Evolutionary conservation across 257 asterid genomes (phyloP), one percentile per base, ranked within the genome.

Genomic region (Rauvolfia tetraphylla): DNA sequence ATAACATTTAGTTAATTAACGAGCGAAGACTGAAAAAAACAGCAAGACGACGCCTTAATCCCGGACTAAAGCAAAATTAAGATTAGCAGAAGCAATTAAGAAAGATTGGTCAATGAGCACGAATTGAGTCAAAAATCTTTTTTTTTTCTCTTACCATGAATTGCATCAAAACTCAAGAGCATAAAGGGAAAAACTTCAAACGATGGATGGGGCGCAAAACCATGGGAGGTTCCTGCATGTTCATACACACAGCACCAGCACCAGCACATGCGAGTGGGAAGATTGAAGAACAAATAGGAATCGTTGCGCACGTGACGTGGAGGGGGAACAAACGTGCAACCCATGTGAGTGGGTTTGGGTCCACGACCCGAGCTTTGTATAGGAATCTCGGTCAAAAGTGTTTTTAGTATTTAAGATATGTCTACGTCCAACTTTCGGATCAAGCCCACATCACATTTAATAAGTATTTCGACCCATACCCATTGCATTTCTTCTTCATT

Each of bases 281-380:
- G 39, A 15, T 58, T 29, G 75, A 39, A 34, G 66, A 79, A 57
- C 31, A 83, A 33, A 68, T 76, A 44, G 75, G 89, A 53, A 81
- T 78, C 75, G 65, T 74, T 68, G 79, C 87, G 90, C 94, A 86
- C 91, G 89, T 90, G 97, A 80, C 78, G 25, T 66, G 74, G 74
- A 48, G 73, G 62, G 62, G 86, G 65, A 84, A 22, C 82, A 84
- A 83, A 85, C 86, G 93, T 88, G 91, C 86, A 76, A 41, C 80
- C 92, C 96, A 87, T 84, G 94, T 89, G 96, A 85, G 42, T 57
- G 81, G 85, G 71, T 78, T 79, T 76, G 84, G 90, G 77, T 81
- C 92, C 93, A 56, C 79, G 82, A 74, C 88, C 92, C 91, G 89
- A 83, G 76, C 81, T 67, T n/a, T 33, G 74, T 33, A 61, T 71